Conservation (phyloP, 1,284 basidiomycete genomes). For the Ceratobasidium sp. region DNA sequence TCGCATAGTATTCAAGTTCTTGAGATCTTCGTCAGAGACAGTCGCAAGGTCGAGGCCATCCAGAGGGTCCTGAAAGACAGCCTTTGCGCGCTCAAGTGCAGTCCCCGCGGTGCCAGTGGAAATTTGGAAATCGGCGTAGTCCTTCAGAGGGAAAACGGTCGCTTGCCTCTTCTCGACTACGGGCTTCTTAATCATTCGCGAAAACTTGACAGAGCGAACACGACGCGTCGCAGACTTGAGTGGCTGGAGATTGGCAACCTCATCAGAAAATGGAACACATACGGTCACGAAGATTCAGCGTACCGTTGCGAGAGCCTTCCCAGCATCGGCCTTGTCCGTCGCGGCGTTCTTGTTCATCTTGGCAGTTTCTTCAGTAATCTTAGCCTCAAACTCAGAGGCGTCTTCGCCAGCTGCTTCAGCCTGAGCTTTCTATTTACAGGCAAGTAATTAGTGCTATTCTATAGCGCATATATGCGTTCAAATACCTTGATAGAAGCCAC, state of each 20-base stretch:
- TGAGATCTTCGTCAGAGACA: slow-evolving; percentile 38
- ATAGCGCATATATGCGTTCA: slow-evolving; percentile 7
- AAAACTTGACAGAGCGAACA: slow-evolving; percentile 13
- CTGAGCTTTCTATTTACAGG: slow-evolving; percentile 59
- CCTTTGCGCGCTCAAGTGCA: slow-evolving; percentile 41
- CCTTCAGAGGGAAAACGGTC: slow-evolving; percentile 22
- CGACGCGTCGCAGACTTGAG: background rate
- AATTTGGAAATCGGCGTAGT: slow-evolving; percentile 45
- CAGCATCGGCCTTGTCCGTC: slow-evolving; percentile 58
- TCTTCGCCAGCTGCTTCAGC: slow-evolving; percentile 59
- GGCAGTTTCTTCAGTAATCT: slow-evolving; percentile 57
- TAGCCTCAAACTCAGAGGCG: slow-evolving; percentile 55
- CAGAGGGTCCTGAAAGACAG: slow-evolving; percentile 40
- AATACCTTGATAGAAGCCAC: slow-evolving; percentile 61
- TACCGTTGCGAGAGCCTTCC: slow-evolving; percentile 48
- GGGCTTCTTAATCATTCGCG: slow-evolving; percentile 18
- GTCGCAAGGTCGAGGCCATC: slow-evolving; percentile 34
- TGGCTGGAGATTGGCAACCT: background rate
- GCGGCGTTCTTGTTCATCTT: slow-evolving; percentile 61
- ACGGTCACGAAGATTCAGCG: background rate
- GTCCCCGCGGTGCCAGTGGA: slow-evolving; percentile 43
- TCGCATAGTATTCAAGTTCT: slow-evolving; percentile 41
- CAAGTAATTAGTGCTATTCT: background rate
- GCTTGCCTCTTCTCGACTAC: background rate
- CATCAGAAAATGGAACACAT: background rate